A percentile compares a stretch with the other conserved stretches of the same genome.
These are phyloP conservation scores for Eucalyptus guilfoylei DNA, from an alignment of 345 rosid genomes.

Conservation along the genomic window DNA sequence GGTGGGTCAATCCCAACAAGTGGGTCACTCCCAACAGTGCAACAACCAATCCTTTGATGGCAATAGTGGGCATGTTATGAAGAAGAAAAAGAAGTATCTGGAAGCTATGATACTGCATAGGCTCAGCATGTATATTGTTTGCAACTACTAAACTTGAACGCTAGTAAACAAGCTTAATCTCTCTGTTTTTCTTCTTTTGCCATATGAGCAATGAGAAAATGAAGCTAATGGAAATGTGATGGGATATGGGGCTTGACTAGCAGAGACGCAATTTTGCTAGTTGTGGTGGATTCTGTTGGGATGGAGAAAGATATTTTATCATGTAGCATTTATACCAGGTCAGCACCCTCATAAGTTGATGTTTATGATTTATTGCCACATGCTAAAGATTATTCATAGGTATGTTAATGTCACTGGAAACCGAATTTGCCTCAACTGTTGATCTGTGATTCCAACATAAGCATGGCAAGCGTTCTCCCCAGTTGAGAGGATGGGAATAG, in stretches of 20 bases:
- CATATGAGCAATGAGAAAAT: not conserved
- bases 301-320: not conserved
- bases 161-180: not conserved
- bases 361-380: not conserved
- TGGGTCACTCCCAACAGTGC: conserved; percentile 42
- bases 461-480: not conserved
- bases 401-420: not conserved
- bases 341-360: not conserved
- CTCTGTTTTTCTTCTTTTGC: not conserved
- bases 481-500: not conserved
- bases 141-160: not conserved
- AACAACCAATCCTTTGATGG: not conserved
- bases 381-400: not conserved
- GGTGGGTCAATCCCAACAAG: conserved; percentile 70
- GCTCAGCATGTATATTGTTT: not conserved
- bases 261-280: not conserved
- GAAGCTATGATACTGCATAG: not conserved
- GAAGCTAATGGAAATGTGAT: not conserved
- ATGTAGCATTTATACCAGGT: not conserved
- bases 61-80: not conserved
- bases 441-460: not conserved
- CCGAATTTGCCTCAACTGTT: not conserved
- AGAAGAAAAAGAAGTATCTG: not conserved
- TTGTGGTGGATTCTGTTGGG: not conserved
- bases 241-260: not conserved